Evolutionary conservation across 192 early-diverging fungal species (phyloP), one percentile per base, ranked within the genome.

Genomic region (Umbelopsis vinacea): DNA sequence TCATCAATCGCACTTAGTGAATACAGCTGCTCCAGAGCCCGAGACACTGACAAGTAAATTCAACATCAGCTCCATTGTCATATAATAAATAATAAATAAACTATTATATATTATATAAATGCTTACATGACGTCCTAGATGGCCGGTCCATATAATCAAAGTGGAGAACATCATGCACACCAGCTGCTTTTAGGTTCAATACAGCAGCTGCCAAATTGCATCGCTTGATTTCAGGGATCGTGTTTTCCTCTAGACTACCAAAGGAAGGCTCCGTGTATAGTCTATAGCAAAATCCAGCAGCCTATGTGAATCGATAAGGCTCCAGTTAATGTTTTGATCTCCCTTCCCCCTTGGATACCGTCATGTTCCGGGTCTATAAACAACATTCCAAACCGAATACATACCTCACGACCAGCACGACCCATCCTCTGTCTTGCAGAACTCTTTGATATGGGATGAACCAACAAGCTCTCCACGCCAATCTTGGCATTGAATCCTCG

Each of bases 111-210:
- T 47, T 12, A 71, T 26, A 47, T 29, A 1, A 12, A 43, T 8
- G 24, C 73, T 75, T 79, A 89, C 87, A 76, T 22, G 87, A 86
- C 6, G 81, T 84, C 52, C 92, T 84, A 0, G 92, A 89, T 8
- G 98, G 96, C 26, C 88, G 86, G 73, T 99, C 96, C 89, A 99
- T 92, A 79, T 93, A 99, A 71, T 98, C 97, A 81, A 99, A 99
- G 23, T 77, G 73, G 68, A 93, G 79, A n/a, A 97, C 87, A 74
- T 99, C 89, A 40, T 92, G 81, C 46, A 99, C 91, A 0, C 95
- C 98, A 1, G 94, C 86, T 0, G 98, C 96, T 78, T 97, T 98
- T 71, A 99, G 84, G 24, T 91, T 85, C 71, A 99, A 77, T 10
- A 95, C 84, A 6, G 94, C 94, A 50, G 90, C 89, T 4, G 95